Percentiles rank a stretch among this genome's conserved stretches.
phyloP scores from a whole-genome alignment of 2,329 filamentous ascomycete species.

The Biscogniauxia sp. region DNA sequence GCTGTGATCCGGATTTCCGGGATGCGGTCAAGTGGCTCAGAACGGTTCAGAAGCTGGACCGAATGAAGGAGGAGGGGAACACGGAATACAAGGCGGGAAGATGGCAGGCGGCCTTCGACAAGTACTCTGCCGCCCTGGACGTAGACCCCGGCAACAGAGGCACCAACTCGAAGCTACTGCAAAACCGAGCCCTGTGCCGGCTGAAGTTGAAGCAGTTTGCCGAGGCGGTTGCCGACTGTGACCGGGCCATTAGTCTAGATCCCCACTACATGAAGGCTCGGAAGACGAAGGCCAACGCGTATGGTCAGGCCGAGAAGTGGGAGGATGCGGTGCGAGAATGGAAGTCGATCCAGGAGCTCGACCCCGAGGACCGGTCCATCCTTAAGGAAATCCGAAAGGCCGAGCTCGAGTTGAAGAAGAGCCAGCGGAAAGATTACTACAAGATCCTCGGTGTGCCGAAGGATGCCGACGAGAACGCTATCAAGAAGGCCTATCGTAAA shows the following conservation, averaged over 20 bases:
- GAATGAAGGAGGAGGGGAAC: constrained; percentile 94
- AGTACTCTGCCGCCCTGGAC: constrained; percentile 78
- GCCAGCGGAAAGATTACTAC: constrained; percentile 96
- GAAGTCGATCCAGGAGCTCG: constrained; percentile 80
- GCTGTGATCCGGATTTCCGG: constrained; percentile 87
- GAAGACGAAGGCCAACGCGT: constrained; percentile 89
- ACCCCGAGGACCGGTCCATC: constrained; percentile 77
- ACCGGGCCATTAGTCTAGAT: constrained; percentile 78
- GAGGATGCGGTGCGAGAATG: constrained; percentile 86
- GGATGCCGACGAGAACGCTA: constrained; percentile 76
- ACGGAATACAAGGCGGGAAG: constrained; percentile 80
- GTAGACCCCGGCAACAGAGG: constrained; percentile 87
- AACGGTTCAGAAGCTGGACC: constrained; percentile 86
- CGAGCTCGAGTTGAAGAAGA: constrained; percentile 96
- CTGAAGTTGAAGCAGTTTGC: constrained; percentile 82
- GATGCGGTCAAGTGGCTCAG: constrained; percentile 85
- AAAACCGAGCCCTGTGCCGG: constrained; percentile 86
- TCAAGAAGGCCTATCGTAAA: constrained; percentile 97
- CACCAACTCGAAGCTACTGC: constrained; percentile 90
- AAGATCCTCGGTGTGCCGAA: constrained; percentile 91
- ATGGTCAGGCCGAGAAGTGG: constrained; percentile 84
- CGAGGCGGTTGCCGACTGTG: constrained; percentile 80
- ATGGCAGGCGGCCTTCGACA: constrained; percentile 76
- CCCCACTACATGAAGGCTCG: constrained; percentile 84
- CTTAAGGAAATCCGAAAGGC: constrained; percentile 83